Base-by-base conservation (phyloP, 164 flowering plant species). In the Dillenia turbinata region DNA sequence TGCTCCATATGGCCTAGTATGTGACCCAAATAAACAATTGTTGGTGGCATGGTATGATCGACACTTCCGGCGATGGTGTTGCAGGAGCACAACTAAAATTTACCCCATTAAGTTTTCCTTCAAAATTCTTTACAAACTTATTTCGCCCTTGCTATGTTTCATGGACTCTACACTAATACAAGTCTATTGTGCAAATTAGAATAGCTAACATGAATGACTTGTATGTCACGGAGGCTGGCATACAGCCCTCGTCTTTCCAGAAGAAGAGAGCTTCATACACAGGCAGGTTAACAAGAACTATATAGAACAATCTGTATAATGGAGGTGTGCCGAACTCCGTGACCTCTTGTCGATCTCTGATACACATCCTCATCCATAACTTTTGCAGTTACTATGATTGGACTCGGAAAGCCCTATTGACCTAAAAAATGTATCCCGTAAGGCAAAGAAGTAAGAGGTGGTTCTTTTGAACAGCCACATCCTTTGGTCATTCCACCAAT, bases 301-400 rank as follows among this genome's bases (percentile, higher is more conserved):
- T 66, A 59, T 9, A 68, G 49, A 26, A 60, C 5, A 40, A 66
- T 15, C 56, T 77, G 80, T 52, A 59, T 47, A 17, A 66, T 3
- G 77, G 74, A 46, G 67, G n/a, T 5, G 62, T 53, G 2, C 80
- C 80, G 19, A 77, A 77, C 71, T 77, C 80, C 67, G 71, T 56
- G 60, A 73, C 52, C 67, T 71, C 77, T 47, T 68, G 57, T 44
- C 74, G 62, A 26, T 49, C 80, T 71, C 61, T 62, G 56, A 9
- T 48, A 53, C 22, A 64, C 74, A 1, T 78, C 78, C 10, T 69
- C 76, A 9, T 75, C 75, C 1, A 59, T 63, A 3, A 72, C 71
- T 49, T 77, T 77, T 13, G 67, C 16, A 5, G 80, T 74, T 54
- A 78, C 60, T 1, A 49, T 47, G 52, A 75, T 54, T 50, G 26